These are phyloP conservation scores for Ambrosiella xylebori DNA, from an alignment of 2,329 filamentous ascomycete genomes.

Conservation along the genomic window DNA sequence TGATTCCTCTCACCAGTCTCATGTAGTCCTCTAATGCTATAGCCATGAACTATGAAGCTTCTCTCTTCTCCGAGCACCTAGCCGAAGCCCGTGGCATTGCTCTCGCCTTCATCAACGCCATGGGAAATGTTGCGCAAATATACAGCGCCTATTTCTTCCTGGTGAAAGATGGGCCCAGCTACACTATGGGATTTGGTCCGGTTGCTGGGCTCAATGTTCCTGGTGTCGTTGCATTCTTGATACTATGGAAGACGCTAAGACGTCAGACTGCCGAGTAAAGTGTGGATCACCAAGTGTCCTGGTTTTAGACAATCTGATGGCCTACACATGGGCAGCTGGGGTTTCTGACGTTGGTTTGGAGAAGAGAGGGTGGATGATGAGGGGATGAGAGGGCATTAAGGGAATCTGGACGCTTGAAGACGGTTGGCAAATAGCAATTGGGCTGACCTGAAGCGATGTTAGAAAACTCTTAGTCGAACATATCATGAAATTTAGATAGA, in stretches of 20 bases:
- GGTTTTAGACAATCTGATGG: neutral
- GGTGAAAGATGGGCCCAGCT: constrained; percentile 28
- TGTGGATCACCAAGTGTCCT: neutral
- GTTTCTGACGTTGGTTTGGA: neutral
- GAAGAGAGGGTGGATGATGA: neutral
- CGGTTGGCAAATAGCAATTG: too few relatives aligned
- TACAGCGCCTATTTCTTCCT: constrained; percentile 39
- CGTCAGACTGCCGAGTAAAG: neutral
- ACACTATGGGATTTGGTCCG: constrained; percentile 25
- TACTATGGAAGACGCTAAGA: neutral
- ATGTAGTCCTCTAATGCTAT: constrained; percentile 37
- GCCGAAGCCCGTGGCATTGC: constrained; percentile 30
- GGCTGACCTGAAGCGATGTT: too few relatives aligned
- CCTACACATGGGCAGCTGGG: neutral
- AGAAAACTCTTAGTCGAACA: too few relatives aligned
- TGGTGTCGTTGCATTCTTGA: neutral
- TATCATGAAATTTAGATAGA: too few relatives aligned
- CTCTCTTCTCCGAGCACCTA: constrained; percentile 32
- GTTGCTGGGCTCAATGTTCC: constrained; percentile 12
- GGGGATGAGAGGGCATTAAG: neutral
- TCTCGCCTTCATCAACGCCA: constrained; percentile 35
- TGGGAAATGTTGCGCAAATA: constrained; percentile 38
- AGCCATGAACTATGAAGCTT: constrained; percentile 32
- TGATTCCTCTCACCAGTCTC: constrained; percentile 37
- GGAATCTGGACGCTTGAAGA: too few relatives aligned